These are phyloP conservation scores for Bonnemaisonia californica DNA, from an alignment of 31 red algal genomes.

Conservation along the genomic window DNA sequence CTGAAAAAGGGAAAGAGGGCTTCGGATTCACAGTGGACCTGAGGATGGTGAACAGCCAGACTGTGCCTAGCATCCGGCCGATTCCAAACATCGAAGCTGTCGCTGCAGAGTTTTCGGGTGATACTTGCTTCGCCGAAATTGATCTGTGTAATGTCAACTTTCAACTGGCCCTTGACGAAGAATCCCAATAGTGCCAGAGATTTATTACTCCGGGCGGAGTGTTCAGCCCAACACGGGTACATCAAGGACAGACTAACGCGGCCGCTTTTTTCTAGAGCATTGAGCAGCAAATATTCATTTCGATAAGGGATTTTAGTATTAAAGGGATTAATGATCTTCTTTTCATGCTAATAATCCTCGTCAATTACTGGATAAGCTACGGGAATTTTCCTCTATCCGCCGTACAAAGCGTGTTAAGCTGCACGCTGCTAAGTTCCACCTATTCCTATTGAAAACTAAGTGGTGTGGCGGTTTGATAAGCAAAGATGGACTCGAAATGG, in stretches of 20 bases:
- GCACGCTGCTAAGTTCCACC: constrained; percentile 10
- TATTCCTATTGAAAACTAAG: constrained; percentile 8
- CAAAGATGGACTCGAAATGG: neutral
- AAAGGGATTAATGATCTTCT: constrained; percentile 23
- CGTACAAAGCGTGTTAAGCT: constrained; percentile 8
- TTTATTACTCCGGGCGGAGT: too few species aligned
- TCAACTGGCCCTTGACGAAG: neutral
- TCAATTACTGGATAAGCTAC: too few species aligned
- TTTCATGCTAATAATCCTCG: neutral
- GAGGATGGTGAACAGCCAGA: constrained; percentile 5
- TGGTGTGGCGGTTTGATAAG: constrained; percentile 22
- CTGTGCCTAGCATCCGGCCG: constrained; percentile 1
- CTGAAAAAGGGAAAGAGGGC: neutral
- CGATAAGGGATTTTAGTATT: neutral
- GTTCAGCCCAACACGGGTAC: neutral
- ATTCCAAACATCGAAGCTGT: constrained; percentile 12
- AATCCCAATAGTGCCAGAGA: constrained; percentile 19
- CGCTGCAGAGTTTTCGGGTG: neutral
- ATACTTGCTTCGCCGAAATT: neutral
- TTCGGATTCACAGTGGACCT: constrained; percentile 31
- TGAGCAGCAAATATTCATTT: neutral
- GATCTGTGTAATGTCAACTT: constrained; percentile 22
- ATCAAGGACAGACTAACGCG: constrained; percentile 23
- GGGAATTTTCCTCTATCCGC: neutral
- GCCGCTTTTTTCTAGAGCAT: constrained; percentile 14